Evolutionary conservation across 164 flowering plant genomes (phyloP).

Genomic region (Cinnamomum chago): DNA sequence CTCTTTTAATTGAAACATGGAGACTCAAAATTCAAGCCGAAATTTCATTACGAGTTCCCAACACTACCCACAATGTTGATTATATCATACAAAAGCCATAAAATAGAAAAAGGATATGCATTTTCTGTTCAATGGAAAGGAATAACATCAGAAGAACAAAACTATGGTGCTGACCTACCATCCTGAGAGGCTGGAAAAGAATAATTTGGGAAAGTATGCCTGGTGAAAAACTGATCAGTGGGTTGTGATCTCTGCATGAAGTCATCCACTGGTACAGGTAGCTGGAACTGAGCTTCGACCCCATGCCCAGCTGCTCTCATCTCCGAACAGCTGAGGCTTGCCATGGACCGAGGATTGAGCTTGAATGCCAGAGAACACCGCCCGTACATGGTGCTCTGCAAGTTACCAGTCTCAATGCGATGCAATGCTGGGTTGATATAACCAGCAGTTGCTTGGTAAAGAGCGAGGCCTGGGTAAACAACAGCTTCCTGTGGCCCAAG

Average conservation of each 20-base stretch:
- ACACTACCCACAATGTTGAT: not conserved
- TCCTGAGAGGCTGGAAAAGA: conserved; percentile 57
- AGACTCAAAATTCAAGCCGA: not conserved
- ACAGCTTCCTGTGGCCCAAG: conserved; percentile 93
- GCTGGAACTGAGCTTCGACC: conserved; percentile 92
- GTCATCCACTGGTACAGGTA: conserved; percentile 90
- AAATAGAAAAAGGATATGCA: conserved; percentile 1
- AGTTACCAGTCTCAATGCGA: conserved; percentile 49
- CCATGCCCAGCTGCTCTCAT: conserved; percentile 98
- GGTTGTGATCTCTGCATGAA: conserved; percentile 91
- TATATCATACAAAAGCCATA: not conserved
- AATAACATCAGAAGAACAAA: not conserved
- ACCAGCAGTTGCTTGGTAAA: conserved; percentile 95
- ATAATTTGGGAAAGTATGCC: conserved; percentile 53
- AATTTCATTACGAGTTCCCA: not conserved
- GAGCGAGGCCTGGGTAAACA: conserved; percentile 88
- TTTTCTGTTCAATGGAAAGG: not conserved
- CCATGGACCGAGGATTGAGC: conserved; percentile 93
- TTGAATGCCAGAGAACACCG: conserved; percentile 82
- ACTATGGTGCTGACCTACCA: conserved; percentile 42
- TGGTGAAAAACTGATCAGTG: conserved; percentile 59
- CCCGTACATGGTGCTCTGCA: conserved; percentile 71
- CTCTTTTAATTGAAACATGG: not conserved
- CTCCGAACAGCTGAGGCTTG: conserved; percentile 83
- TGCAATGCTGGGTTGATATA: conserved; percentile 73